Percentiles rank a stretch among this genome's conserved stretches.
phyloP scores from a whole-genome alignment of 805 yeast species.

The Nakazawaea peltata region DNA sequence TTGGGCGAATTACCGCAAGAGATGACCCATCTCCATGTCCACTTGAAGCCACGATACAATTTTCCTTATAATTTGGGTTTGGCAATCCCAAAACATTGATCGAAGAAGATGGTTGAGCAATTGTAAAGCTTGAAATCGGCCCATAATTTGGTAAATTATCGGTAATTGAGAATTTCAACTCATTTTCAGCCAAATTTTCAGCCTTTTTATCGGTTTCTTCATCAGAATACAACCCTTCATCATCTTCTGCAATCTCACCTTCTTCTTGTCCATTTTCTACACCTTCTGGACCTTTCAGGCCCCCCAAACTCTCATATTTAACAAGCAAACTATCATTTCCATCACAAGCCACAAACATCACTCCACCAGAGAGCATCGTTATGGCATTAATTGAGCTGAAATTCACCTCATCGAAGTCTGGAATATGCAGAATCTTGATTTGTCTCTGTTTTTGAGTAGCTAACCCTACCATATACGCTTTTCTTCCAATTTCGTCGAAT shows the following conservation, averaged over 20 bases:
- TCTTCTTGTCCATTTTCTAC: constrained; percentile 4
- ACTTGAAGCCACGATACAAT: constrained; percentile 60
- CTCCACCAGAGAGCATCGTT: constrained; percentile 18
- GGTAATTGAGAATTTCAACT: constrained; percentile 5
- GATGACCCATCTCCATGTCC: constrained; percentile 53
- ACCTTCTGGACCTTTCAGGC: not conserved
- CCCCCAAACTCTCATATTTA: constrained; percentile 5
- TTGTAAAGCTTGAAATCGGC: constrained; percentile 60
- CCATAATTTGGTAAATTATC: constrained; percentile 52
- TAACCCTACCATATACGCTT: constrained; percentile 1
- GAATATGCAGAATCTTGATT: constrained; percentile 21
- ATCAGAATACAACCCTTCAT: constrained; percentile 31
- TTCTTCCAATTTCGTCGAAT: constrained; percentile 1
- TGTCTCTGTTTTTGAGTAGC: constrained; percentile 8
- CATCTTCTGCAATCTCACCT: constrained; percentile 23
- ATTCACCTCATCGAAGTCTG: constrained; percentile 20
- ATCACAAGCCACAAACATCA: constrained; percentile 51
- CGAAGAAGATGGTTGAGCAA: constrained; percentile 53
- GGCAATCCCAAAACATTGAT: constrained; percentile 49
- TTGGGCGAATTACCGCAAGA: constrained; percentile 56
- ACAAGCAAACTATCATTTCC: constrained; percentile 53
- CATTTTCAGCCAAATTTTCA: not conserved
- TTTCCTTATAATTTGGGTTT: constrained; percentile 61
- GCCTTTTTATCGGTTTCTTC: constrained; percentile 21
- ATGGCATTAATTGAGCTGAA: constrained; percentile 19